These are phyloP conservation scores for Ascochyta pisi DNA, from an alignment of 2,329 filamentous ascomycete species.

Conservation along the genomic window DNA sequence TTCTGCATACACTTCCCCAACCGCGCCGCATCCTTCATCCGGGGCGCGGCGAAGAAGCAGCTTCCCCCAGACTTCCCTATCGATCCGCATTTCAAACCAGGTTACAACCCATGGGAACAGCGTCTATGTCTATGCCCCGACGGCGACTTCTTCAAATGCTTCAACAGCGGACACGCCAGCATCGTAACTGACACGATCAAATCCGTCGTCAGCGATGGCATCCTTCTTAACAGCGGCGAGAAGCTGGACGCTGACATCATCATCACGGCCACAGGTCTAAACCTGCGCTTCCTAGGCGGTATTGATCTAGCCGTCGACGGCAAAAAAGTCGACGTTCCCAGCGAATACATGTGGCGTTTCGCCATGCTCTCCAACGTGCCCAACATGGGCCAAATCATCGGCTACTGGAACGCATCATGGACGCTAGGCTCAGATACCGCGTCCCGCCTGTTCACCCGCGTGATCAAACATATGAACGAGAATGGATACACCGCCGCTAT, in stretches of 20 bases:
- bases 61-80: constrained; percentile 58
- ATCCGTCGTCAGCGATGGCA: constrained; percentile 56
- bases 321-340: constrained; percentile 51
- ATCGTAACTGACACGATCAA: constrained; percentile 65
- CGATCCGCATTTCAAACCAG: constrained; percentile 56
- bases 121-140: constrained; percentile 74
- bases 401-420: constrained; percentile 68
- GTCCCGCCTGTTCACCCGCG: constrained; percentile 56
- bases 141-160: constrained; percentile 63
- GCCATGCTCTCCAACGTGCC: constrained; percentile 69
- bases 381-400: constrained; percentile 65
- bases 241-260: constrained; percentile 66
- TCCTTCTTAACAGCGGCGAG: constrained; percentile 56
- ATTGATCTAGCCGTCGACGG: constrained; percentile 62
- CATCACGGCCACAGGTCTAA: constrained; percentile 69
- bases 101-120: constrained; percentile 69
- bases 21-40: constrained; percentile 58
- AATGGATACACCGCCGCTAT: constrained; percentile 53
- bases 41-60: constrained; percentile 52
- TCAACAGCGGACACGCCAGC: constrained; percentile 59
- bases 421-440: constrained; percentile 67
- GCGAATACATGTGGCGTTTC: constrained; percentile 66
- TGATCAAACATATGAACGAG: constrained; percentile 60
- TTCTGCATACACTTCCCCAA: constrained; percentile 63
- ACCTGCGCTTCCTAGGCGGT: constrained; percentile 62